Base-by-base conservation (phyloP, 23 red algal species). In the Gracilariopsis chorda region DNA sequence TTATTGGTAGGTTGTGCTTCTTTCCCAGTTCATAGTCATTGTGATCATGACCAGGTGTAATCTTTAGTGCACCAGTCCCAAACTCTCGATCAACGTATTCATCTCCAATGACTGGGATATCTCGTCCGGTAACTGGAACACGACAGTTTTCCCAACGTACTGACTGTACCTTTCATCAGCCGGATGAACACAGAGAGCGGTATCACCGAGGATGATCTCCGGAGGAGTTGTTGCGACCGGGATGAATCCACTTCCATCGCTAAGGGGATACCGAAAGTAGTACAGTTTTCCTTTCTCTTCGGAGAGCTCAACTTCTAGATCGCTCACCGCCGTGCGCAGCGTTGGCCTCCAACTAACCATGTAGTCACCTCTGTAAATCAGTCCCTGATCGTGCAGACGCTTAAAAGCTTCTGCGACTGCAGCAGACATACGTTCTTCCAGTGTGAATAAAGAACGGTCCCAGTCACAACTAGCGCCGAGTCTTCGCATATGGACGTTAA, bases 301-400 rank as follows among this genome's bases (percentile, higher is more conserved):
- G 1, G 14, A 32, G 74, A 95, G 93, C 30, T 98, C 96, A 35
- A 98, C 96, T 81, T 98, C 96, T 65, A 98, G 76, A 75, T 98
- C 96, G 53, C 86, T 92, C 33, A 98, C 96, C 3, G 96, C 96
- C 24, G 96, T 98, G n/a, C 82, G 76, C 19, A 98, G 83, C 13
- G 48, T 93, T 25, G 96, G 96, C 46, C 93, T 95, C 96, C 96
- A 98, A 53, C 95, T 98, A 8, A 98, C 96, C 93, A 98, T 95
- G 58, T 98, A 98, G 27, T 80, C 51, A 8, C 96, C 96, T 51
- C 87, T 90, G 70, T 98, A 98, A 28, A 98, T 83, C 59, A 95
- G 70, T 34, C 93, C 96, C 41, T 70, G 51, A 43, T 98, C 89
- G 61, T 98, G 77, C 20, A 98, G 60, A 45, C 93, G 80, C 59